A percentile compares a stretch with the other conserved stretches of the same genome.
Evolutionary conservation across 805 yeast genomes (phyloP).

Genomic region (Metschnikowia henanensis): DNA sequence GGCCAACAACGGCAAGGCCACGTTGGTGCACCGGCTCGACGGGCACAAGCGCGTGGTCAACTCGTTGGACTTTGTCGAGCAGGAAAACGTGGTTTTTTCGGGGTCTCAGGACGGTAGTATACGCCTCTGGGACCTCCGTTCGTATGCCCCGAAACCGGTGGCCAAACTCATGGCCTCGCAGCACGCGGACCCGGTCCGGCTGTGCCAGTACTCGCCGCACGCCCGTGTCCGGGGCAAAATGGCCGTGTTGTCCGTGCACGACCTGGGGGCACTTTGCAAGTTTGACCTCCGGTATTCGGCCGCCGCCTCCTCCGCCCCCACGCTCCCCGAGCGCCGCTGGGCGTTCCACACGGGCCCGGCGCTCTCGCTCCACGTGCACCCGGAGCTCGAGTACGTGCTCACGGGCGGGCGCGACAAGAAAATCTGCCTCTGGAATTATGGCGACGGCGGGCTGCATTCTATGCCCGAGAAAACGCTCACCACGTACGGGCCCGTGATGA

Average conservation of each 20-base stretch:
- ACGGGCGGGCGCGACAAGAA: constrained; percentile 94
- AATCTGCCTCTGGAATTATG: constrained; percentile 69
- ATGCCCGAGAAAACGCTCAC: constrained; percentile 58
- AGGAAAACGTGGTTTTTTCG: constrained; percentile 30
- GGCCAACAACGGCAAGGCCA: constrained; percentile 32
- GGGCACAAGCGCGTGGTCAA: constrained; percentile 45
- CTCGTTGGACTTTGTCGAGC: constrained; percentile 37
- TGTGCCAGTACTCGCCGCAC: constrained; percentile 54
- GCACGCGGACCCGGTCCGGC: constrained; percentile 69
- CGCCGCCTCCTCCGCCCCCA: constrained; percentile 23
- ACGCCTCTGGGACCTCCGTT: constrained; percentile 71
- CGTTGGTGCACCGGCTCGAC: constrained; percentile 27
- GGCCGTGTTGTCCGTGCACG: constrained; percentile 75
- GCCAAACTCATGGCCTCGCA: constrained; percentile 49
- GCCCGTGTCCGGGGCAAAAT: constrained; percentile 41
- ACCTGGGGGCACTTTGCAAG: constrained; percentile 81
- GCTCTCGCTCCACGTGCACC: constrained; percentile 85
- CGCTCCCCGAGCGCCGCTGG: constrained; percentile 65
- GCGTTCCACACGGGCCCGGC: constrained; percentile 95
- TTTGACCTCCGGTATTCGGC: constrained; percentile 68
- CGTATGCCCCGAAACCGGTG: constrained; percentile 45
- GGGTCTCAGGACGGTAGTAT: constrained; percentile 84
- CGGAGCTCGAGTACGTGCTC: constrained; percentile 72
- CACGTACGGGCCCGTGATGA: constrained; percentile 77
- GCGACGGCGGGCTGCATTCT: constrained; percentile 25